phyloP scores from a whole-genome alignment of 2,329 filamentous ascomycete species.

The Myotisia sp. region DNA sequence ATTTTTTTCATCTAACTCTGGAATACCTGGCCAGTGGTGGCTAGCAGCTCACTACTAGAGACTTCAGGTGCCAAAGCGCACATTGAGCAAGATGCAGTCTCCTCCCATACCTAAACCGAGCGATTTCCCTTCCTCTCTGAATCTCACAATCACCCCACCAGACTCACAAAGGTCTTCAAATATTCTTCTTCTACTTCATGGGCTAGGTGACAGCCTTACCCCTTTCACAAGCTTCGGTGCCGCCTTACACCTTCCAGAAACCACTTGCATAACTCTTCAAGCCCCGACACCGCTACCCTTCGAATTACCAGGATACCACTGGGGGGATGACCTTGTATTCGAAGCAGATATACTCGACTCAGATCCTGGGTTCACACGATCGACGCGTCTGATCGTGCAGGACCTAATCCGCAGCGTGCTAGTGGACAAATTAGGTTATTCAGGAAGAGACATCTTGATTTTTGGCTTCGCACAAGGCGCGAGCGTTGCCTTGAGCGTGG shows the following conservation, averaged over 20 bases:
- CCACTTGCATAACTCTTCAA: slow-evolving; percentile 58
- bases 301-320: slow-evolving; percentile 52
- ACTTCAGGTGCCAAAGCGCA: background rate
- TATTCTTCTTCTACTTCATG: slow-evolving; percentile 69
- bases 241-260: slow-evolving; percentile 60
- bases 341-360: slow-evolving; percentile 44
- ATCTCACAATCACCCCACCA: slow-evolving; percentile 27
- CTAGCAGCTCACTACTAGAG: no score
- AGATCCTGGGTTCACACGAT: slow-evolving; percentile 47
- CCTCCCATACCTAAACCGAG: slow-evolving; percentile 22
- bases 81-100: slow-evolving; percentile 14
- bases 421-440: slow-evolving; percentile 45
- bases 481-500: slow-evolving; percentile 45
- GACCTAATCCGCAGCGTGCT: slow-evolving; percentile 41
- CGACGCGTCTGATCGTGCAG: slow-evolving; percentile 34
- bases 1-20: no score
- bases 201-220: slow-evolving; percentile 59
- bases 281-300: slow-evolving; percentile 57
- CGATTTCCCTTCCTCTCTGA: slow-evolving; percentile 35
- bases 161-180: slow-evolving; percentile 45
- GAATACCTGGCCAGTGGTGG: no score
- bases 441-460: slow-evolving; percentile 44
- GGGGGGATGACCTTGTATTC: slow-evolving; percentile 52
- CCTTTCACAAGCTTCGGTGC: slow-evolving; percentile 57
- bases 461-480: slow-evolving; percentile 57